Conservation (phyloP, 2,329 filamentous ascomycete species). For the Triangularia verruculosa region DNA sequence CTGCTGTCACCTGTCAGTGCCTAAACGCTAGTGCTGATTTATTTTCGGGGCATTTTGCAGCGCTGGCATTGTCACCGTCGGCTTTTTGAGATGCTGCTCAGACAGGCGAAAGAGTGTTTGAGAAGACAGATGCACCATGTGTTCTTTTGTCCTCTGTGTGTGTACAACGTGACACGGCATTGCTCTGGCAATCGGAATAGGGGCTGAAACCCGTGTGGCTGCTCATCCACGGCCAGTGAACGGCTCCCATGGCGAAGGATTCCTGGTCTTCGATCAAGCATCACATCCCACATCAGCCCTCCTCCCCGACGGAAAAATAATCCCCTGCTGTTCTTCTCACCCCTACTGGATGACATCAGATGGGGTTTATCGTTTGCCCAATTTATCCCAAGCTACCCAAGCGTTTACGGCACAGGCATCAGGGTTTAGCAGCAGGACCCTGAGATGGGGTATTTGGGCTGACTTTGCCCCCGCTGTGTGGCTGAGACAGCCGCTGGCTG, state of each 20-base stretch:
- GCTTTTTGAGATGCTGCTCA: not conserved
- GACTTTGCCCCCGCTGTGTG: not conserved
- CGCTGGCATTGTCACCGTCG: not conserved
- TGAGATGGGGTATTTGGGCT: not conserved
- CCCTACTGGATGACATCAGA: not conserved
- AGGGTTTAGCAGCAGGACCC: not conserved
- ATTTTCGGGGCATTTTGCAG: not conserved
- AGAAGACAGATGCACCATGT: not conserved
- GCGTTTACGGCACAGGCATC: slow-evolving; percentile 7
- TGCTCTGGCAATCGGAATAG: not conserved
- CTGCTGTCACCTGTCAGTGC: not conserved
- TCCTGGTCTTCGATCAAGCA: not conserved
- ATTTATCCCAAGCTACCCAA: not conserved
- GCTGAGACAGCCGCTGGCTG: not conserved
- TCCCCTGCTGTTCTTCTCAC: not conserved
- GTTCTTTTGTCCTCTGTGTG: not conserved
- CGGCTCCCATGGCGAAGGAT: not conserved
- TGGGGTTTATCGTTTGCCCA: not conserved
- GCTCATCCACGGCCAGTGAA: not conserved
- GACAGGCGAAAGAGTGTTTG: not conserved
- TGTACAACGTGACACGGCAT: not conserved
- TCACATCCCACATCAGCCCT: not conserved
- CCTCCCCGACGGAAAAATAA: not conserved
- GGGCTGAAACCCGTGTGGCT: not conserved
- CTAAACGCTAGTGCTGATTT: not conserved